A percentile compares a stretch with the other conserved stretches of the same genome.
These are phyloP conservation scores for Trichophaea hybrida DNA, from an alignment of 2,329 filamentous ascomycete species.

Conservation along the genomic window DNA sequence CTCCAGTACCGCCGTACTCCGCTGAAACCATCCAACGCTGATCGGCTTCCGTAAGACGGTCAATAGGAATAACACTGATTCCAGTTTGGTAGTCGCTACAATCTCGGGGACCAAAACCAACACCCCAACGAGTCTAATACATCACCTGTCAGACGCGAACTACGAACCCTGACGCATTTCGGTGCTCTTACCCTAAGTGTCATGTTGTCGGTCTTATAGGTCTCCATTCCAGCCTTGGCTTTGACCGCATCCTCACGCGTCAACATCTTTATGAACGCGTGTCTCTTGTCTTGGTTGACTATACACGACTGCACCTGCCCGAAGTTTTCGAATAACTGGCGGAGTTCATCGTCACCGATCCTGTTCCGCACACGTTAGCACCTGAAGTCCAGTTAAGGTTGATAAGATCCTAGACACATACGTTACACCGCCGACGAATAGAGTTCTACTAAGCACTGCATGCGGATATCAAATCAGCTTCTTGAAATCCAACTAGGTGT, in stretches of 20 bases:
- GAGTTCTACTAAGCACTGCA: slow-evolving; percentile 71
- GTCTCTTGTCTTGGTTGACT: slow-evolving; percentile 92
- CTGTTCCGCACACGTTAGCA: neutral
- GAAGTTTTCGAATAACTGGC: slow-evolving; percentile 63
- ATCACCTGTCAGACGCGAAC: neutral
- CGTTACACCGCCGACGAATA: slow-evolving; percentile 93
- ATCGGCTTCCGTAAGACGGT: slow-evolving; percentile 86
- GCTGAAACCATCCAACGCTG: slow-evolving; percentile 94
- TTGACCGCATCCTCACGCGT: slow-evolving; percentile 68
- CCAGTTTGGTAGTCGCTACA: slow-evolving; percentile 92
- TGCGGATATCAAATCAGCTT: slow-evolving; percentile 15
- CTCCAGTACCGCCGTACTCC: slow-evolving; percentile 83
- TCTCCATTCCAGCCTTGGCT: slow-evolving; percentile 81
- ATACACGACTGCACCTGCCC: slow-evolving; percentile 94
- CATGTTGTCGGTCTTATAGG: slow-evolving; percentile 54
- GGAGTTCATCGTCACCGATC: slow-evolving; percentile 27
- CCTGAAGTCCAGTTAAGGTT: slow-evolving; percentile 1
- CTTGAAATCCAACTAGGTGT: slow-evolving; percentile 13
- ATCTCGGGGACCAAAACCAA: slow-evolving; percentile 90
- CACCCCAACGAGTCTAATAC: slow-evolving; percentile 77
- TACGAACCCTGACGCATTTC: neutral
- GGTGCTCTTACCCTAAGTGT: slow-evolving; percentile 47
- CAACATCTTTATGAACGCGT: slow-evolving; percentile 98
- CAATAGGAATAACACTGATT: slow-evolving; percentile 83
- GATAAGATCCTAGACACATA: slow-evolving; percentile 33